These are phyloP conservation scores for Combretum micranthum DNA, from an alignment of 345 rosid genomes.

Conservation along the genomic window DNA sequence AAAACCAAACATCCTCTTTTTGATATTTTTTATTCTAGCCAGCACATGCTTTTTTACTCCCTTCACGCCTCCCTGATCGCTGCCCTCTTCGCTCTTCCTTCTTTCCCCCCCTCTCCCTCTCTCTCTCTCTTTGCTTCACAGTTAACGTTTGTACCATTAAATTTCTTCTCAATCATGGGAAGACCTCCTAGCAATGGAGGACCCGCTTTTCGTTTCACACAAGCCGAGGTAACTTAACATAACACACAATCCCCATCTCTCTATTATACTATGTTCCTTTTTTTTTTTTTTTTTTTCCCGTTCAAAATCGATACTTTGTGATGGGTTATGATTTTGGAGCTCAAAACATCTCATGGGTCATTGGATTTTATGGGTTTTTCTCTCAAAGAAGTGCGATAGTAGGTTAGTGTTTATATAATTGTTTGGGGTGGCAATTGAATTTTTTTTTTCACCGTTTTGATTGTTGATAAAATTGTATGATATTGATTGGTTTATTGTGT, in stretches of 20 bases:
- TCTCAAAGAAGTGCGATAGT: no score
- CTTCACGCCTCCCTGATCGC: not conserved
- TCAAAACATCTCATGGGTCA: not conserved
- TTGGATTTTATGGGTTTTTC: not conserved
- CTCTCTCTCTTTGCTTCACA: not conserved
- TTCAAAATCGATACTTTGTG: not conserved
- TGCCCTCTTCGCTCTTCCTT: not conserved
- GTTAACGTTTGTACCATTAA: no score
- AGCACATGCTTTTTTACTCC: no score
- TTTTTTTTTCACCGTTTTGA: no score
- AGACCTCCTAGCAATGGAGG: conserved; percentile 96
- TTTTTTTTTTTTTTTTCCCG: not conserved
- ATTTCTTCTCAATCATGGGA: conserved; percentile 43
- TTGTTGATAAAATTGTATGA: no score
- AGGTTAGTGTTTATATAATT: no score
- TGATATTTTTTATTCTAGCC: no score
- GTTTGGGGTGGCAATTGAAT: no score
- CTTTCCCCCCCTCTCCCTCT: not conserved
- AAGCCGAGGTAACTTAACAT: conserved; percentile 45
- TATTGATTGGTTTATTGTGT: no score
- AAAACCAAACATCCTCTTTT: no score
- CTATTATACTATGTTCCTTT: not conserved
- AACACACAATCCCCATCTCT: no score
- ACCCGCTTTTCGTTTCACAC: conserved; percentile 89
- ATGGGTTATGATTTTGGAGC: not conserved